Evolutionary conservation across 2,329 filamentous ascomycete species (phyloP).

Genomic region (Aaosphaeria pasadenensis): DNA sequence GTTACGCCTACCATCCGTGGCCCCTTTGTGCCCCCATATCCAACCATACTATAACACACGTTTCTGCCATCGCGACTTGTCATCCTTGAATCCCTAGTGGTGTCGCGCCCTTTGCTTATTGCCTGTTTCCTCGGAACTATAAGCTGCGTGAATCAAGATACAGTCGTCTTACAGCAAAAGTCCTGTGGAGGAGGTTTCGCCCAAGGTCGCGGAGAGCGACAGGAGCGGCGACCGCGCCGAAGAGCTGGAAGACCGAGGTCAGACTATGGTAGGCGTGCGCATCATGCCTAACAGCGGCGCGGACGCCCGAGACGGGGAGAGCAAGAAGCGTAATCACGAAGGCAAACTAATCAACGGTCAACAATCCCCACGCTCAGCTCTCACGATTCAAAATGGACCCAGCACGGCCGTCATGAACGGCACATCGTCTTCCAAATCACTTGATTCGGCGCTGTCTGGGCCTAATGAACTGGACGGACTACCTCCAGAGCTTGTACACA

Average conservation of each 20-base stretch:
- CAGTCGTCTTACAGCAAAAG: constrained; percentile 9
- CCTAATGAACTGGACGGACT: constrained; percentile 25
- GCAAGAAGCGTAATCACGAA: constrained; percentile 27
- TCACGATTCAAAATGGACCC: constrained; percentile 12
- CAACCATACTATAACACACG: too few species aligned
- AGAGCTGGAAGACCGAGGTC: constrained; percentile 24
- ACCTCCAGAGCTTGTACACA: constrained; percentile 60
- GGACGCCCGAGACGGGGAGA: constrained; percentile 30
- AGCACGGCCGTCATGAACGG: constrained; percentile 13
- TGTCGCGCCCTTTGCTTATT: too few species aligned
- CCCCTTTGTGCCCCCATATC: too few species aligned
- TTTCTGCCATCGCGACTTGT: too few species aligned
- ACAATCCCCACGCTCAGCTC: constrained; percentile 12
- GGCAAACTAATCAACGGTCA: constrained; percentile 30
- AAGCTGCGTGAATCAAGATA: constrained; percentile 10
- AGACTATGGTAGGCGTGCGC: constrained; percentile 49
- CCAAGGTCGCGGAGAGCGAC: constrained; percentile 12
- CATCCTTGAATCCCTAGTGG: too few species aligned
- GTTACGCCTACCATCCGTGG: too few species aligned
- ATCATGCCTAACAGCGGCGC: constrained; percentile 46
- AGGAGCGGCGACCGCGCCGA: constrained; percentile 30
- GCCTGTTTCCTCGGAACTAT: neutral
- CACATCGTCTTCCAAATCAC: constrained; percentile 6
- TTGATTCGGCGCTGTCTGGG: constrained; percentile 3
- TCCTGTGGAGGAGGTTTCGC: constrained; percentile 6